Evolutionary conservation across 2,329 filamentous ascomycete genomes (phyloP), one percentile per base, ranked within the genome.

Genomic region (Helotiales sp.): DNA sequence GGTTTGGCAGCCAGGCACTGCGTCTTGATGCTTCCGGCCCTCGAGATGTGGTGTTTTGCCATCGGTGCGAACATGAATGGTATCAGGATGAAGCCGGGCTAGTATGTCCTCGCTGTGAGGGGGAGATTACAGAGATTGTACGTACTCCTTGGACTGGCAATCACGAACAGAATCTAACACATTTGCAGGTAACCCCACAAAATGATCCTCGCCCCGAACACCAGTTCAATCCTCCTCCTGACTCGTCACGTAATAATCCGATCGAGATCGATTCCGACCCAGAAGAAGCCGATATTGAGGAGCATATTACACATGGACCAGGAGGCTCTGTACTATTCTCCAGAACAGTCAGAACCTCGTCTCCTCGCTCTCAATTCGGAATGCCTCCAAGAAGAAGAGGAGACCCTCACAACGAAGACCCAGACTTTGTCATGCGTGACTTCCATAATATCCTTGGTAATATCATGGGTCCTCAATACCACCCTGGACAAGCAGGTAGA

Each of bases 121-220:
- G 89, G 43, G 93, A 97, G 22, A 89, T 93, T 72, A 93, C 89
- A 17, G 94, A 99, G 81, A 93, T 98, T 74, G 94, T 97, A 83
- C 76, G 90, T 83, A 55, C 20, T 17, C 17, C n/a, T 65, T 59
- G 61, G n/a, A 24, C 20, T 22, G 7, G 22, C 32, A 26, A 37
- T 5, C 6, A 17, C 15, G 24, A 28, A 15, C n/a, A 24, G 1
- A 55, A 74, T 57, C 80, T 78, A 66, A 82, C 72, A 34, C 34
- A 34, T 15, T n/a, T 8, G 32, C 61, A 89, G 86, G 77, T 89
- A 22, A 81, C 80, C 24, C 76, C 79, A 0, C 84, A 86, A 2
- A 88, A 87, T 72, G 91, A 93, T 72, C 91, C 91, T 10, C 85
- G 91, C 69, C 78, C 80, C 63, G 67, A 77, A 26, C 54, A 32